Evolutionary conservation across 306 rosid genomes (phyloP).

Genomic region (Vicia sativa): DNA sequence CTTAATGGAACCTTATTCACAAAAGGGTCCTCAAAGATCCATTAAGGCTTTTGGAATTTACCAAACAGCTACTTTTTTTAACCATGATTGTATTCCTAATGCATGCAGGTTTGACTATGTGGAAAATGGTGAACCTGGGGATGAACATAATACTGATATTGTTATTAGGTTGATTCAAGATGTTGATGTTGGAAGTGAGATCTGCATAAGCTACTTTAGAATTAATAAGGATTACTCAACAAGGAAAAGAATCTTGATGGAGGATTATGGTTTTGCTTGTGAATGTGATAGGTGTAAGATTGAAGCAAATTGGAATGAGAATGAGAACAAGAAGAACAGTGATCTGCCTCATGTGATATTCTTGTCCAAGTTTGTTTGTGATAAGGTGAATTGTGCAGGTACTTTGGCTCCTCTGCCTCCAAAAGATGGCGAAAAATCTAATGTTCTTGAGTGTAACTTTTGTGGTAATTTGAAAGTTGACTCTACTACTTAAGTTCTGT

Average conservation of each 20-base stretch:
- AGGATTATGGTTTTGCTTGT: constrained; percentile 70
- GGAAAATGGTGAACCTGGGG: constrained; percentile 34
- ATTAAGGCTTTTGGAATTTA: constrained; percentile 65
- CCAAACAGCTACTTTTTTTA: constrained; percentile 55
- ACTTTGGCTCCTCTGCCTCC: constrained; percentile 78
- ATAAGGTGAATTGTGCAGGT: constrained; percentile 57
- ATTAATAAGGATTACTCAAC: constrained; percentile 42
- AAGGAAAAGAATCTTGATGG: constrained; percentile 62
- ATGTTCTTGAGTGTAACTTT: constrained; percentile 64
- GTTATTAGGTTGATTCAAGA: constrained; percentile 64
- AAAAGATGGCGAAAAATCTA: constrained; percentile 34
- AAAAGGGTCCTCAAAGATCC: constrained; percentile 50
- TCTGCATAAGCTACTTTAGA: constrained; percentile 75
- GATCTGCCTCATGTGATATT: constrained; percentile 61
- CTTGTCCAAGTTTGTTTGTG: constrained; percentile 55
- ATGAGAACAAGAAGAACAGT: neutral
- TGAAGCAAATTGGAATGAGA: constrained; percentile 52
- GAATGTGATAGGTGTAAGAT: constrained; percentile 71
- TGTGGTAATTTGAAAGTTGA: constrained; percentile 52
- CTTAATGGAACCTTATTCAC: constrained; percentile 62
- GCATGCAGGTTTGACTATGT: constrained; percentile 80
- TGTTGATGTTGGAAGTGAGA: constrained; percentile 60
- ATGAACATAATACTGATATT: constrained; percentile 51
- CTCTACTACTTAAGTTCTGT: neutral
- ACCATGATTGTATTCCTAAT: constrained; percentile 77